Base-by-base conservation (phyloP, 768 basidiomycete species). In the Phaeotremella fagi region DNA sequence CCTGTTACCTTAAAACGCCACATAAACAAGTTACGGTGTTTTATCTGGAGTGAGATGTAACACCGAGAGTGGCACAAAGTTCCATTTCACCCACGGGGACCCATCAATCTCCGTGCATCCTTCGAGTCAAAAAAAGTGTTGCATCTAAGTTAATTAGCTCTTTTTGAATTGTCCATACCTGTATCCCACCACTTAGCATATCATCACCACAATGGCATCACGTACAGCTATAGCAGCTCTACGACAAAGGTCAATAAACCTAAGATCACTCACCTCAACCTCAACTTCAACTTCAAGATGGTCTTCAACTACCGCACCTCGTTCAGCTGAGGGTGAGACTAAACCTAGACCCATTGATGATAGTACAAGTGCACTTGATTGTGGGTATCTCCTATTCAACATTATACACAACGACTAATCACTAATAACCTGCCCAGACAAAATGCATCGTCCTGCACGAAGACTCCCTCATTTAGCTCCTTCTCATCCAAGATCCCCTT, bases 331-430 rank as follows among this genome's bases (percentile, higher is more conserved):
- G 44, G 44, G 28, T 18, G 55, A 33, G 25, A 37, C 48, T 1
- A 57, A 50, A 18, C 75, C 76, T 20, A 72, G 70, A 50, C 79
- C 88, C 3, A 87, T 92, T 54, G 85, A 90, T 71, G 91, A 94
- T 75, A 91, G 89, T 29, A 97, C 94, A 0, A 91, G 89, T 18
- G 94, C 94, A 11, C 78, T 94, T 63, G 91, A 92, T 75, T 98
- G 72, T 74, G 60, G 65, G 72, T 67, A 23, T 28, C 20, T 4
- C 7, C 44, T 45, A 7, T 18, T 43, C 31, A 33, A 33, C 31
- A 33, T 16, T 33, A 7, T 33, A 16, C 31, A 7, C 9, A 33
- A 7, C 33, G 33, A n/a, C 11, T 9, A n/a, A 35, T 42, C 27
- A 36, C n/a, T n/a, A 35, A 9, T 35, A 35, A 41, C 18, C 20